Evolutionary conservation across 345 rosid species (phyloP).

Genomic region (Firmiana major): DNA sequence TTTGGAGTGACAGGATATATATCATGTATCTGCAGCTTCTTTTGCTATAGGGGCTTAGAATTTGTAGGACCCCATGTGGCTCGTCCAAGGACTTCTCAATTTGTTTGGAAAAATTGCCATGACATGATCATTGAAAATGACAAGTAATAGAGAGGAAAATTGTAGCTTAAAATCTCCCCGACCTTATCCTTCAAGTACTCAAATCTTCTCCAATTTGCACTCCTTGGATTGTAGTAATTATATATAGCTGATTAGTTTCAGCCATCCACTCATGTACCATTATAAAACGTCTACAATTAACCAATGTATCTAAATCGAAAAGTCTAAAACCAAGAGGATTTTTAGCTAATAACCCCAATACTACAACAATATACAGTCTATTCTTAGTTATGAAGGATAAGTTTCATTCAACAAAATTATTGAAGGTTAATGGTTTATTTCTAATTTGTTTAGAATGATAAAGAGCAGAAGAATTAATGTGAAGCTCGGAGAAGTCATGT

Average conservation of each 20-base stretch:
- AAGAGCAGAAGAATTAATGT: background rate
- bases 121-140: conserved; percentile 30
- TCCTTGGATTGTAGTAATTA: background rate
- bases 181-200: conserved; percentile 13
- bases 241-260: too few species aligned
- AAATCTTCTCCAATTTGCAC: background rate
- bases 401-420: background rate
- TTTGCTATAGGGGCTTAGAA: background rate
- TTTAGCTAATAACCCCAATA: background rate
- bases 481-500: background rate
- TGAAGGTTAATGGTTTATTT: too few species aligned
- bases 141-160: background rate
- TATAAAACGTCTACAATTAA: background rate
- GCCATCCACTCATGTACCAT: background rate
- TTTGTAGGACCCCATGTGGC: conserved; percentile 11
- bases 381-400: background rate
- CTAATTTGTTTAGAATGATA: background rate
- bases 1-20: background rate
- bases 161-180: background rate
- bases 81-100: background rate
- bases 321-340: background rate
- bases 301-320: background rate
- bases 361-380: background rate
- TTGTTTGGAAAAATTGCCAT: conserved; percentile 18
- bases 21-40: background rate